Conservation (phyloP, 2,329 filamentous ascomycete species). For the Aspergillus texensis region DNA sequence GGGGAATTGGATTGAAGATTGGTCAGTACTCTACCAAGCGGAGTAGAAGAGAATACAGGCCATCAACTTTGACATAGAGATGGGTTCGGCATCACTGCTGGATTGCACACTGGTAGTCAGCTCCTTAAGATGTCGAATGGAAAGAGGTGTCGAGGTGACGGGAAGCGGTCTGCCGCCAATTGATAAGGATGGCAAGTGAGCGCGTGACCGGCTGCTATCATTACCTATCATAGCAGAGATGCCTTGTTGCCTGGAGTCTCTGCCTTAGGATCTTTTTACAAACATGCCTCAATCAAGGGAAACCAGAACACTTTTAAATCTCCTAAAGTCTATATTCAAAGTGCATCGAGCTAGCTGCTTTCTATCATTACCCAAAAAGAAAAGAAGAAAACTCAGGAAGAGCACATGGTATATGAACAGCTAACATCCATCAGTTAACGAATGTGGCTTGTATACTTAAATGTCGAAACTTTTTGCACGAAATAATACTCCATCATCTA, state of each 20-base stretch:
- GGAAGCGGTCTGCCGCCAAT: not conserved
- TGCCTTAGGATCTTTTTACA: not conserved
- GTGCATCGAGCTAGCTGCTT: not conserved
- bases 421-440: not conserved
- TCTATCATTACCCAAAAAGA: not conserved
- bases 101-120: not conserved
- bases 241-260: conserved; percentile 1
- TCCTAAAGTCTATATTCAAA: not conserved
- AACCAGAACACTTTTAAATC: not conserved
- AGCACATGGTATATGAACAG: conserved; percentile 3
- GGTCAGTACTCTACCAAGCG: not conserved
- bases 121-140: not conserved
- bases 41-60: not conserved
- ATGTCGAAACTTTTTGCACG: not conserved
- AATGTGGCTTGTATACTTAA: not conserved
- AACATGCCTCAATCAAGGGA: not conserved
- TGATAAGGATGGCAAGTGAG: not conserved
- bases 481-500: conserved; percentile 7
- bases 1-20: too few species aligned
- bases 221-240: not conserved
- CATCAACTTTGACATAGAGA: not conserved
- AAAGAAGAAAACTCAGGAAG: not conserved
- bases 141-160: not conserved
- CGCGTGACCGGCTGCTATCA: not conserved
- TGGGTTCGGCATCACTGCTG: not conserved